phyloP scores from a whole-genome alignment of 345 rosid species.

The Aethionema arabicum region DNA sequence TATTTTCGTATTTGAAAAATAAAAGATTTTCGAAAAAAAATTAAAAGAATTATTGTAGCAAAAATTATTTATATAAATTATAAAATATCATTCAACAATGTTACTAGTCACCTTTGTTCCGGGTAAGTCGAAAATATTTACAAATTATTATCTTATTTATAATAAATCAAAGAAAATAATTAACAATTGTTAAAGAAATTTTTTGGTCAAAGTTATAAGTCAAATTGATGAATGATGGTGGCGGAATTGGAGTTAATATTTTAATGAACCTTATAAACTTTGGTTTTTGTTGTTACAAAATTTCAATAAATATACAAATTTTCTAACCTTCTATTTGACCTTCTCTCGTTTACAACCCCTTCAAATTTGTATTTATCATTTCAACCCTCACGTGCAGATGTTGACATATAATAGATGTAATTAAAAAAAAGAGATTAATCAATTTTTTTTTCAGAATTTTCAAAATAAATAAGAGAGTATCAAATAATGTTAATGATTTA shows the following conservation, averaged over 20 bases:
- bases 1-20: too few relatives aligned
- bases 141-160: too few relatives aligned
- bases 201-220: conserved; percentile 18
- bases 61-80: too few relatives aligned
- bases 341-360: not conserved
- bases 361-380: not conserved
- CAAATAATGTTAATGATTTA: too few relatives aligned
- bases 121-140: too few relatives aligned
- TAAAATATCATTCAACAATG: too few relatives aligned
- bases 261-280: not conserved
- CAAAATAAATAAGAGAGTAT: too few relatives aligned
- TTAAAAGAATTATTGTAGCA: too few relatives aligned
- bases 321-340: conserved; percentile 15
- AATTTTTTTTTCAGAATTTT: too few relatives aligned
- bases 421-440: not conserved
- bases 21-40: too few relatives aligned
- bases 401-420: conserved; percentile 19
- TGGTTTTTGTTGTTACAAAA: conserved; percentile 10
- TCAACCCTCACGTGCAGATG: conserved; percentile 30
- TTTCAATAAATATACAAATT: not conserved
- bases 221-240: conserved; percentile 23
- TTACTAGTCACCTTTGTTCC: too few relatives aligned
- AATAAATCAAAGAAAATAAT: too few relatives aligned
- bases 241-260: conserved; percentile 9
- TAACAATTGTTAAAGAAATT: not conserved